phyloP scores from a whole-genome alignment of 495 filamentous ascomycete genomes.

The Aspergillus haitiensis region DNA sequence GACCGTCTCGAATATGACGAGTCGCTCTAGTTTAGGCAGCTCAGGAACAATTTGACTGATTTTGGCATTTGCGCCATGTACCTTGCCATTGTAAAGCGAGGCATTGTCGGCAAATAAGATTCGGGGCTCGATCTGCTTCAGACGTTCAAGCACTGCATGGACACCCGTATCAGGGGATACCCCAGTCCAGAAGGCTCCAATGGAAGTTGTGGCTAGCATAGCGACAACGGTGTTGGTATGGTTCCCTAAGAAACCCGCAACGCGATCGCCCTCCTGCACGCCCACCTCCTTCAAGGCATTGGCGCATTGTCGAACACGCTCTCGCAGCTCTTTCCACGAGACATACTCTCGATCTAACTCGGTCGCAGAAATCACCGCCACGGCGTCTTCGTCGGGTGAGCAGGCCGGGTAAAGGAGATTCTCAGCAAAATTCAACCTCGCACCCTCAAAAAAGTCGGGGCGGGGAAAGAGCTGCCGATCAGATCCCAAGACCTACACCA shows the following conservation, averaged over 20 bases:
- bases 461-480: conserved; percentile 75
- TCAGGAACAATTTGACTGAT: conserved; percentile 65
- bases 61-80: conserved; percentile 70
- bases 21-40: conserved; percentile 61
- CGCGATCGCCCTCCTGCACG: conserved; percentile 65
- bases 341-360: conserved; percentile 66
- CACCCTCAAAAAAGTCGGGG: conserved; percentile 77
- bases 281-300: conserved; percentile 65
- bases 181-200: conserved; percentile 90
- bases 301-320: conserved; percentile 71
- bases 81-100: conserved; percentile 83
- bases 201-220: conserved; percentile 75
- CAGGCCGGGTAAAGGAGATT: conserved; percentile 79
- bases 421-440: conserved; percentile 85
- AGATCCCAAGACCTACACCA: conserved; percentile 63
- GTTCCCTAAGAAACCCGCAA: conserved; percentile 87
- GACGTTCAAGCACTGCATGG: conserved; percentile 75
- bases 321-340: conserved; percentile 79
- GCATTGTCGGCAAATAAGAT: conserved; percentile 84
- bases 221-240: conserved; percentile 81
- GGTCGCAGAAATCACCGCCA: conserved; percentile 72
- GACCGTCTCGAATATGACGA: conserved; percentile 70
- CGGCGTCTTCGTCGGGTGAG: conserved; percentile 54
- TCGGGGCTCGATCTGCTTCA: conserved; percentile 77
- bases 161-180: conserved; percentile 84